phyloP scores from a whole-genome alignment of 2,329 filamentous ascomycete species.

The Corinectria fuckeliana region DNA sequence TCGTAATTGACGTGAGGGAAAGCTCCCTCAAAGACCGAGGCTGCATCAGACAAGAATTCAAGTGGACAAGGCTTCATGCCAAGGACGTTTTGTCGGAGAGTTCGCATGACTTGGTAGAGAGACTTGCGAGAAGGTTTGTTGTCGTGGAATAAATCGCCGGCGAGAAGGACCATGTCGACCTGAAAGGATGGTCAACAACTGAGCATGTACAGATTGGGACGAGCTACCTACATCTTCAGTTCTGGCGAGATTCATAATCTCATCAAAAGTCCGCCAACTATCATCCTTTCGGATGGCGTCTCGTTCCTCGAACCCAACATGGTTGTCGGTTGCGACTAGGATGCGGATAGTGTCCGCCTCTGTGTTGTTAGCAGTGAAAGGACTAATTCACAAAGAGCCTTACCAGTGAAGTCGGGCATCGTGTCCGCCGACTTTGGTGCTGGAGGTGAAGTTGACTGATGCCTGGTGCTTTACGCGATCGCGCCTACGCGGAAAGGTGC shows the following conservation, averaged over 20 bases:
- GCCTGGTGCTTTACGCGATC: conserved; percentile 15
- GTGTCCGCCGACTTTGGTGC: not conserved
- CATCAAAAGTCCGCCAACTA: conserved; percentile 95
- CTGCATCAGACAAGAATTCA: conserved; percentile 92
- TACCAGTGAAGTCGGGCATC: conserved; percentile 44
- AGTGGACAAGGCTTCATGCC: conserved; percentile 96
- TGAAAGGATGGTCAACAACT: conserved; percentile 36
- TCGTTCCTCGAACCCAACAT: conserved; percentile 95
- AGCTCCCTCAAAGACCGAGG: conserved; percentile 85
- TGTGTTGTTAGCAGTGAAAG: conserved; percentile 34
- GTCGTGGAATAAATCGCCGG: conserved; percentile 95
- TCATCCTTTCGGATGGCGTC: conserved; percentile 95
- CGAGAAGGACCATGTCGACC: conserved; percentile 96
- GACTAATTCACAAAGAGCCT: not conserved
- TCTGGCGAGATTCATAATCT: conserved; percentile 88
- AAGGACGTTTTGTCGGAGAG: conserved; percentile 88
- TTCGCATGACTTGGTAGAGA: conserved; percentile 97
- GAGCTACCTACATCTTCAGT: conserved; percentile 71
- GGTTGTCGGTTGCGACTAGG: conserved; percentile 92
- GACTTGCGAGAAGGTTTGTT: conserved; percentile 96
- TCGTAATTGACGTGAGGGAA: conserved; percentile 98
- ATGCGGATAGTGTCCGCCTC: conserved; percentile 89
- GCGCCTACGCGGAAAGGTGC: conserved; percentile 14
- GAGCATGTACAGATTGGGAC: not conserved
- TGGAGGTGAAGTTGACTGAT: not conserved